Evolutionary conservation across 2,329 filamentous ascomycete genomes (phyloP).

Genomic region (Fusarium anthophilum): DNA sequence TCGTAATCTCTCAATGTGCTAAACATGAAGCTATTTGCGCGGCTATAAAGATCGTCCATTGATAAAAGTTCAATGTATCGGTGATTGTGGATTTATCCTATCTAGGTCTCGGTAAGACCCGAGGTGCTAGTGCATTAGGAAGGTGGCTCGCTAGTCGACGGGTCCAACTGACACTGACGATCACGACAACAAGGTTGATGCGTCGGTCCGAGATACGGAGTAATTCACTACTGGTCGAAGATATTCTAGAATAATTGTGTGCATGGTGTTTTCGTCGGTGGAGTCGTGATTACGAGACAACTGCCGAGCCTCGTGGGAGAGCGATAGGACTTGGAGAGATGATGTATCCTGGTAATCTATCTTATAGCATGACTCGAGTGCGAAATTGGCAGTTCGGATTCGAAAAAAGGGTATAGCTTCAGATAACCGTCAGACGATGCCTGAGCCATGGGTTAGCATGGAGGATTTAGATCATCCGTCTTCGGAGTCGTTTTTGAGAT

Average conservation of each 20-base stretch:
- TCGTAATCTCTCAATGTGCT: not conserved
- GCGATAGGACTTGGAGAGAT: not conserved
- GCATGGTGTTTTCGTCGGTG: too few species aligned
- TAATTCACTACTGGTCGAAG: not conserved
- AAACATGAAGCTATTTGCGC: not conserved
- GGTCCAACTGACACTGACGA: too few species aligned
- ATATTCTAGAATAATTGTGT: too few species aligned
- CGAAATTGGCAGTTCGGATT: not conserved
- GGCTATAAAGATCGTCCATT: not conserved
- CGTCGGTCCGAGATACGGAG: too few species aligned
- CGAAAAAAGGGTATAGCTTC: not conserved
- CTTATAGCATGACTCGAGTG: not conserved
- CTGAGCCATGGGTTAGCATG: rapidly evolving
- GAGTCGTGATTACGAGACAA: not conserved
- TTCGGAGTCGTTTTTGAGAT: rapidly evolving
- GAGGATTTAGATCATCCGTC: too few species aligned
- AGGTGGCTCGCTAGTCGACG: not conserved
- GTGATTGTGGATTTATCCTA: rapidly evolving
- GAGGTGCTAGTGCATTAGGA: not conserved
- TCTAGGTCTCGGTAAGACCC: not conserved
- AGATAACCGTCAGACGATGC: not conserved
- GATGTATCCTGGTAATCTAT: not conserved
- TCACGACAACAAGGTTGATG: not conserved
- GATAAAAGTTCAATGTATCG: rapidly evolving
- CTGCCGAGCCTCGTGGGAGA: not conserved